These are phyloP conservation scores for Neurospora tetraspora DNA, from an alignment of 495 filamentous ascomycete genomes.

Conservation along the genomic window DNA sequence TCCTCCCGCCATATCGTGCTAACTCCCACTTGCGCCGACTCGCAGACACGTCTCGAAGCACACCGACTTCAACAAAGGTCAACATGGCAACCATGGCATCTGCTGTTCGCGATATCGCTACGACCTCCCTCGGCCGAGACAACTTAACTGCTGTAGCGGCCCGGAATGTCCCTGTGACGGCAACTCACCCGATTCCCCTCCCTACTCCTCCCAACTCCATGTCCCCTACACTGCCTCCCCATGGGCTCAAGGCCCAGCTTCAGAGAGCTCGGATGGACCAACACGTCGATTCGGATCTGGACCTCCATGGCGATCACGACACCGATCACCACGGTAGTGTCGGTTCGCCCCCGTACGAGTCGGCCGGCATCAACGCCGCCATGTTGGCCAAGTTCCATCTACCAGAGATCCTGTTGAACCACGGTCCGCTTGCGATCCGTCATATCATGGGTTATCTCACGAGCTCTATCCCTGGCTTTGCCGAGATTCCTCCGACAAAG, in stretches of 20 bases:
- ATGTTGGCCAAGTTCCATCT: slow-evolving; percentile 89
- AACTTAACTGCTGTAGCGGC: slow-evolving; percentile 52
- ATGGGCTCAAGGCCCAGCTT: slow-evolving; percentile 57
- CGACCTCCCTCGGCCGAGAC: slow-evolving; percentile 44
- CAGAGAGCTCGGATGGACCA: slow-evolving; percentile 46
- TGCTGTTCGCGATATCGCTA: slow-evolving; percentile 63
- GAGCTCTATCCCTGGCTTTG: slow-evolving; percentile 86
- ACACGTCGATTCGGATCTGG: slow-evolving; percentile 79
- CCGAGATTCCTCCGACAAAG: slow-evolving; percentile 81
- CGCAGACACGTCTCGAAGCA: slow-evolving; percentile 40
- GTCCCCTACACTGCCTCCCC: slow-evolving; percentile 78
- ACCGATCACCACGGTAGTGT: slow-evolving; percentile 36
- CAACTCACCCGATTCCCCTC: slow-evolving; percentile 57
- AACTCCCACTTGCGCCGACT: slow-evolving; percentile 16
- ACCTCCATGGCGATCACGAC: slow-evolving; percentile 65
- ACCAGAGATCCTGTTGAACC: slow-evolving; percentile 76
- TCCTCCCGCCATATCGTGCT: slow-evolving; percentile 3
- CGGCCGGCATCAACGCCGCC: slow-evolving; percentile 72
- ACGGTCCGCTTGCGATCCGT: slow-evolving; percentile 88
- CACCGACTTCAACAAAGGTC: slow-evolving; percentile 21
- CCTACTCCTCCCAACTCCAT: slow-evolving; percentile 95
- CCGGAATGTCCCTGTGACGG: slow-evolving; percentile 45
- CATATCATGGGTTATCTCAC: slow-evolving; percentile 91
- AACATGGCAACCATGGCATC: slow-evolving; percentile 53
- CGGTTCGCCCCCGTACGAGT: slow-evolving; percentile 52